A percentile compares a stretch with the other conserved stretches of the same genome.
Evolutionary conservation across 768 basidiomycete species (phyloP).

Genomic region (Brasilioporus rufonigricans): DNA sequence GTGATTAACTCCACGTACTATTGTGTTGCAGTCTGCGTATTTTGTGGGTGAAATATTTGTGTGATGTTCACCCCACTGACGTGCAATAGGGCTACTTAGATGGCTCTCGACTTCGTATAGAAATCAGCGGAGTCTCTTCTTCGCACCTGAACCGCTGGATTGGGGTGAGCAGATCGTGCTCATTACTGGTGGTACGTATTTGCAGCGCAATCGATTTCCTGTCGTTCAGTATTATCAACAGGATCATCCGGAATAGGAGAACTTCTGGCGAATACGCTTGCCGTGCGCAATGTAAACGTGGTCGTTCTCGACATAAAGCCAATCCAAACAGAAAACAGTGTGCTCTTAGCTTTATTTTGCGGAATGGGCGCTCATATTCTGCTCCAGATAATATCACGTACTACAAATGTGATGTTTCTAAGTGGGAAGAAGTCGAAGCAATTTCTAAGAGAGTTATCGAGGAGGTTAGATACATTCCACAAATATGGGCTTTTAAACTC

Average conservation of each 20-base stretch:
- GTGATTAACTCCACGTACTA: slow-evolving; percentile 55
- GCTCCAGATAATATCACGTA: slow-evolving; percentile 70
- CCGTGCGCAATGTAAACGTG: slow-evolving; percentile 76
- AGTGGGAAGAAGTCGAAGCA: slow-evolving; percentile 79
- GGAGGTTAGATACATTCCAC: slow-evolving; percentile 53
- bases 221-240: slow-evolving; percentile 26
- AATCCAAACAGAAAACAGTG: slow-evolving; percentile 77
- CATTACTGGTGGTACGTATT: slow-evolving; percentile 79
- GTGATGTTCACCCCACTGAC: background rate
- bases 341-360: background rate
- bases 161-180: slow-evolving; percentile 91
- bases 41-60: slow-evolving; percentile 52
- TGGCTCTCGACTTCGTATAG: slow-evolving; percentile 74
- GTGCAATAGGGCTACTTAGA: slow-evolving; percentile 55
- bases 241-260: slow-evolving; percentile 90
- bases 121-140: slow-evolving; percentile 67
- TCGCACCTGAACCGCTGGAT: slow-evolving; percentile 58
- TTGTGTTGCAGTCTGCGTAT: slow-evolving; percentile 54
- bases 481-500: background rate
- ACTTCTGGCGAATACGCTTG: slow-evolving; percentile 83
- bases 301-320: slow-evolving; percentile 85
- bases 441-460: slow-evolving; percentile 70
- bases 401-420: slow-evolving; percentile 91
- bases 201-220: background rate
- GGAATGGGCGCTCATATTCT: background rate